phyloP scores from a whole-genome alignment of 176 grass and related monocot genomes.

The Carex parvula region DNA sequence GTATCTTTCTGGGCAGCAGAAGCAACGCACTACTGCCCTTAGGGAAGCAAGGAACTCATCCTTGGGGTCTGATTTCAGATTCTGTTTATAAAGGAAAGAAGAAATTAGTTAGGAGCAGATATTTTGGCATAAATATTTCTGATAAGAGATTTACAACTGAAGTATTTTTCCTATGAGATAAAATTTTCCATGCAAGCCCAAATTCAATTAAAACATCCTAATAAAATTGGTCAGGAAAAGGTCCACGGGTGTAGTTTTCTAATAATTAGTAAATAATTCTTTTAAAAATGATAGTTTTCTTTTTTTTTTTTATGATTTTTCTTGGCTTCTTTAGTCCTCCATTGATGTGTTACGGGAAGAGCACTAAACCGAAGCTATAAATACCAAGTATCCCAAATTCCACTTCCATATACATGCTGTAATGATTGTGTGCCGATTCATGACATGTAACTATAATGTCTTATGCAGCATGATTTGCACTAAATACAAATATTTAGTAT shows the following conservation, averaged over 20 bases:
- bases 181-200: background rate
- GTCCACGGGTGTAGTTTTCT: background rate
- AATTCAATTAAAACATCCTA: background rate
- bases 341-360: background rate
- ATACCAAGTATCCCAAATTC: background rate
- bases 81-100: constrained; percentile 29
- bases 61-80: constrained; percentile 76
- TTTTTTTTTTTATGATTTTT: background rate
- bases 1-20: constrained; percentile 72
- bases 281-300: background rate
- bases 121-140: background rate
- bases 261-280: background rate
- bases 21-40: constrained; percentile 61
- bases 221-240: background rate
- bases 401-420: background rate
- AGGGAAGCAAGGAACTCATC: constrained; percentile 67
- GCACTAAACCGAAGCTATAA: background rate
- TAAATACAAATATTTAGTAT: background rate
- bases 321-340: background rate
- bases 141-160: background rate
- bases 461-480: background rate
- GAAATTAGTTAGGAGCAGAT: background rate
- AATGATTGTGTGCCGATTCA: background rate
- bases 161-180: background rate
- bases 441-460: background rate